These are phyloP conservation scores for Flammula alnicola DNA, from an alignment of 1,284 basidiomycete genomes.

Conservation along the genomic window DNA sequence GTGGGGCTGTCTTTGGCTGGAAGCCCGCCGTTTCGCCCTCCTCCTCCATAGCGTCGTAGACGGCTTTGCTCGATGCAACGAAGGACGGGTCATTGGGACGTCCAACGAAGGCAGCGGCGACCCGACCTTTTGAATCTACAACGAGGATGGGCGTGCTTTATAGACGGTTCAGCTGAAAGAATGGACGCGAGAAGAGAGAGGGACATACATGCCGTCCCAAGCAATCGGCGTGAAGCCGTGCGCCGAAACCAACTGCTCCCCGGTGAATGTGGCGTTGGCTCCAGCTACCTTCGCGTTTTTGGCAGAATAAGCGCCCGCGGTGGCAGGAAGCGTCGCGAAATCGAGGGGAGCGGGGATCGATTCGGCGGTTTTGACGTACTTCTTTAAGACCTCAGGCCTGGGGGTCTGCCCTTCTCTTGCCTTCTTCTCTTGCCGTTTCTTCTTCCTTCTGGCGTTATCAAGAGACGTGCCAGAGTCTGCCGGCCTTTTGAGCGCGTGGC, in stretches of 20 bases:
- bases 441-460: too few relatives aligned
- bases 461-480: too few relatives aligned
- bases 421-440: too few relatives aligned
- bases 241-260: background rate
- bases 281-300: background rate
- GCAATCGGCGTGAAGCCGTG: background rate
- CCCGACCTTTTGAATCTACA: background rate
- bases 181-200: too few relatives aligned
- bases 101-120: background rate
- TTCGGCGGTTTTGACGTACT: background rate
- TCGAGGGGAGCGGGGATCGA: background rate
- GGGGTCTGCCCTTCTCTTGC: too few relatives aligned
- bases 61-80: background rate
- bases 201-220: background rate
- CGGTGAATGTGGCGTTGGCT: background rate
- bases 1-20: background rate
- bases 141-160: background rate
- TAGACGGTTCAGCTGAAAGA: background rate
- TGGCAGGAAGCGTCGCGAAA: background rate
- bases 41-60: constrained; percentile 1
- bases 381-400: too few relatives aligned
- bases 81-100: constrained; percentile 5
- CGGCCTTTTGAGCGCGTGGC: too few relatives aligned
- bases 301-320: background rate
- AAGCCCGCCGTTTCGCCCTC: background rate